These are phyloP conservation scores for Eucalyptus curtisii DNA, from an alignment of 345 rosid species.

Conservation along the genomic window DNA sequence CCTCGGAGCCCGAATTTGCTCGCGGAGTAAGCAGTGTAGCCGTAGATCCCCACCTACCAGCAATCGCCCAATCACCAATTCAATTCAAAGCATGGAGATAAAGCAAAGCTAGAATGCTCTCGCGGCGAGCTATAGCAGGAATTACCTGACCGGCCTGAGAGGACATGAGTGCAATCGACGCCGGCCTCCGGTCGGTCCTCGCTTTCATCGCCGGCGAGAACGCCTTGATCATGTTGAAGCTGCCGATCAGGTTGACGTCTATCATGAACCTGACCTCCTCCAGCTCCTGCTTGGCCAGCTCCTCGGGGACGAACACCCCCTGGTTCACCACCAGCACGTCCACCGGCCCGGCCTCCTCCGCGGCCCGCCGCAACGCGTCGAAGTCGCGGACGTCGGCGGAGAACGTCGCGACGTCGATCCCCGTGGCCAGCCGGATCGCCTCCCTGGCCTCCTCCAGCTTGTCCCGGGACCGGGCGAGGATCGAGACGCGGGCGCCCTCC, in stretches of 20 bases:
- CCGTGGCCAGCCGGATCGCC: conserved; percentile 52
- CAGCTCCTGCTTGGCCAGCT: conserved; percentile 45
- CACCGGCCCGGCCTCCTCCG: conserved; percentile 44
- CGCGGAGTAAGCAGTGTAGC: conserved; percentile 80
- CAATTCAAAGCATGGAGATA: neutral
- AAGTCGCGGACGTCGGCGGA: conserved; percentile 75
- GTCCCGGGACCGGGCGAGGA: conserved; percentile 46
- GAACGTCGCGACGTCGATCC: conserved; percentile 52
- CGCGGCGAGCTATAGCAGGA: neutral
- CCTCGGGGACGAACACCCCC: conserved; percentile 56
- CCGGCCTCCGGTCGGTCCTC: conserved; percentile 37
- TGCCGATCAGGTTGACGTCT: conserved; percentile 76
- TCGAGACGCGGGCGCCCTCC: conserved; percentile 68
- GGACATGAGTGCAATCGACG: conserved; percentile 58
- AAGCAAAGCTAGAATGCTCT: neutral
- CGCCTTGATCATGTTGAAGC: conserved; percentile 78
- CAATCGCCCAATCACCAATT: neutral
- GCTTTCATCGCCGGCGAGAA: conserved; percentile 66
- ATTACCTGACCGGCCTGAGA: conserved; percentile 90
- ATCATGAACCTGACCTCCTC: conserved; percentile 69
- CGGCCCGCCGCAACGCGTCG: conserved; percentile 35
- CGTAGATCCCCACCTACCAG: conserved; percentile 65
- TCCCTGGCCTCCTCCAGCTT: conserved; percentile 63
- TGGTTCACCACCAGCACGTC: conserved; percentile 79
- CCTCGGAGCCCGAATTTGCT: conserved; percentile 88